Percentiles rank a stretch among this genome's conserved stretches.
phyloP scores from a whole-genome alignment of 345 rosid species.

The Syzygium oleosum region DNA sequence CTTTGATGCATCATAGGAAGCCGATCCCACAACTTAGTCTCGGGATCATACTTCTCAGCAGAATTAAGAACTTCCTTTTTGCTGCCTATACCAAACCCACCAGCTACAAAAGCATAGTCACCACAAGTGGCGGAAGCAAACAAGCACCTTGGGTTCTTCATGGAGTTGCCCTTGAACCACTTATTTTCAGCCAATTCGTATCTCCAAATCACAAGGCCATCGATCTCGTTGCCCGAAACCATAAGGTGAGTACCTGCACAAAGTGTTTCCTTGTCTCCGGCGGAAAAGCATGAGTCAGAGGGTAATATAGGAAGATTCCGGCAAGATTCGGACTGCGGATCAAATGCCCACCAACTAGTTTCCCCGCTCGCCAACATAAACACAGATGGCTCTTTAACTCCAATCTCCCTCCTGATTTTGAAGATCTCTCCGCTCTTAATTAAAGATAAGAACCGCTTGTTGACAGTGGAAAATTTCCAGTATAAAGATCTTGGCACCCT shows the following conservation, averaged over 20 bases:
- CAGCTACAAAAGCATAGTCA: constrained; percentile 57
- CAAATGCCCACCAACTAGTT: constrained; percentile 64
- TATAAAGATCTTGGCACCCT: constrained; percentile 63
- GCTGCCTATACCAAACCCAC: constrained; percentile 37
- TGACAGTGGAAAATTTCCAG: constrained; percentile 53
- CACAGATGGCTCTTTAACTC: constrained; percentile 57
- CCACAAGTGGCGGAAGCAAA: constrained; percentile 78
- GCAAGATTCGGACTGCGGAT: constrained; percentile 30
- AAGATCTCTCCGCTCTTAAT: constrained; percentile 62
- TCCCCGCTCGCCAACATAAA: constrained; percentile 69
- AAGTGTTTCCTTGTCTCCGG: constrained; percentile 69
- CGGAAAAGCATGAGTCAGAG: constrained; percentile 47
- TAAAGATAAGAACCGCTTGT: constrained; percentile 38
- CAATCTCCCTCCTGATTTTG: constrained; percentile 51
- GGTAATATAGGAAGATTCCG: constrained; percentile 62
- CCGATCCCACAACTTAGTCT: constrained; percentile 55
- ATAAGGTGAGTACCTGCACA: constrained; percentile 80
- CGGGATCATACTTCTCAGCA: constrained; percentile 64
- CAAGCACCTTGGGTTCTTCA: constrained; percentile 64
- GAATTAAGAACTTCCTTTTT: constrained; percentile 31
- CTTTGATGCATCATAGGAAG: constrained; percentile 45
- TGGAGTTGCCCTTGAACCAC: constrained; percentile 72
- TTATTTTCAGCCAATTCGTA: constrained; percentile 54
- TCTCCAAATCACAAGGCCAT: constrained; percentile 59
- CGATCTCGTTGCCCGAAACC: constrained; percentile 56